Evolutionary conservation across 306 rosid genomes (phyloP).

Genomic region (Medicago ruthenica): DNA sequence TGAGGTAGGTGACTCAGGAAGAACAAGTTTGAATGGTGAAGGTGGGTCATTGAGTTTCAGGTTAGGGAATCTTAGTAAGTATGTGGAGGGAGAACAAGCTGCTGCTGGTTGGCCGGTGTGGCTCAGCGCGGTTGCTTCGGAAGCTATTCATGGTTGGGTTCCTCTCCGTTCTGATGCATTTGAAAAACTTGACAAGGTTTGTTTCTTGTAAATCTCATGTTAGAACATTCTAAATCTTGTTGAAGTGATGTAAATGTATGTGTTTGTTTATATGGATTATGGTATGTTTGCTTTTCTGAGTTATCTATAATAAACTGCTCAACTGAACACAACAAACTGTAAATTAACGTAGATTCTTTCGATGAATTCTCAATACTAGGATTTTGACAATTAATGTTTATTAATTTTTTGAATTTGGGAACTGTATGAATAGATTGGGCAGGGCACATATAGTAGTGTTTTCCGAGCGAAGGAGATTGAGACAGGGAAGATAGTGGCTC

Average conservation of each 20-base stretch:
- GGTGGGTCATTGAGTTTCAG: conserved; percentile 83
- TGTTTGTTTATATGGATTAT: neutral
- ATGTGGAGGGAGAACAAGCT: conserved; percentile 85
- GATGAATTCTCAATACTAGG: neutral
- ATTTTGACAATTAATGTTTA: neutral
- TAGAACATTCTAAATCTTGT: neutral
- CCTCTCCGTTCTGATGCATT: conserved; percentile 86
- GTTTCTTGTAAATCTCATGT: neutral
- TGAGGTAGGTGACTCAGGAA: conserved; percentile 81
- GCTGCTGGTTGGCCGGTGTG: conserved; percentile 99
- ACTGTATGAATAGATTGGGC: conserved; percentile 76
- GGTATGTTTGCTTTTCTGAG: neutral
- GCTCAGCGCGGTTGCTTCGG: conserved; percentile 93
- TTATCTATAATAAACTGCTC: too few relatives aligned
- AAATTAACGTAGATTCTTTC: neutral
- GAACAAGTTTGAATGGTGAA: conserved; percentile 68
- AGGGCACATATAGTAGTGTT: conserved; percentile 96
- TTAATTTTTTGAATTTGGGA: neutral
- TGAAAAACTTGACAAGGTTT: conserved; percentile 90
- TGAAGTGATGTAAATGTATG: neutral
- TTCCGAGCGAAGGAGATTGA: conserved; percentile 88
- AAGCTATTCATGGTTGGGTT: conserved; percentile 98
- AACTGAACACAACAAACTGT: neutral
- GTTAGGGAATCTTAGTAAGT: conserved; percentile 76
- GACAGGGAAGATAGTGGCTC: conserved; percentile 88